Evolutionary conservation across 805 yeast species (phyloP).

Genomic region (Teunomyces lycoperdinae): DNA sequence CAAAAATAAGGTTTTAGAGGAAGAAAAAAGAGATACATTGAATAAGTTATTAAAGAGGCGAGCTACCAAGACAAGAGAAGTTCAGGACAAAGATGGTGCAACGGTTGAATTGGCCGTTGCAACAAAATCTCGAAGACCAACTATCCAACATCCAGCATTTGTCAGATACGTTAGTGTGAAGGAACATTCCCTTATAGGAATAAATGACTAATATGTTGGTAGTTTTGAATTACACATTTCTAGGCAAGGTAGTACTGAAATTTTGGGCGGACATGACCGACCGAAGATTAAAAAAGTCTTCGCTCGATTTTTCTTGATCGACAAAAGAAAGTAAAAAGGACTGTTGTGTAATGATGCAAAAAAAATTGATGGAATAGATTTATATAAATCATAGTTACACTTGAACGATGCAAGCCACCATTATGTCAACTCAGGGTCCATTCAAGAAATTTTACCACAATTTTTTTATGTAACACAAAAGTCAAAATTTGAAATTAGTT

Average conservation of each 20-base stretch:
- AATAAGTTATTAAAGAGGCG: conserved; percentile 82
- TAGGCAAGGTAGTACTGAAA: not conserved
- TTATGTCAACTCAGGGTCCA: not conserved
- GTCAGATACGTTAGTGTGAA: conserved; percentile 36
- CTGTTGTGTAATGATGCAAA: too few relatives aligned
- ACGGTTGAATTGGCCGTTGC: conserved; percentile 13
- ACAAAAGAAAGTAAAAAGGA: not conserved
- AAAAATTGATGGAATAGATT: too few relatives aligned
- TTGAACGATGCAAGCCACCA: not conserved
- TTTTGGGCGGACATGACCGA: not conserved
- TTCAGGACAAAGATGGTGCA: conserved; percentile 27
- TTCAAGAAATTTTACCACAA: not conserved
- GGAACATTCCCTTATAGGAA: conserved; percentile 10
- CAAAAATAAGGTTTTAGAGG: conserved; percentile 78
- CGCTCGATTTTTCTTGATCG: not conserved
- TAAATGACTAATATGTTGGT: not conserved
- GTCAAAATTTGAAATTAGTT: not conserved
- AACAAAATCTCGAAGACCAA: conserved; percentile 42
- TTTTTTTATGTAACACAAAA: not conserved
- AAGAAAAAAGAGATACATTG: conserved; percentile 88
- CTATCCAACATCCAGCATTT: conserved; percentile 44
- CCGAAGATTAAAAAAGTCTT: not conserved
- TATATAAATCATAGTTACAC: not conserved
- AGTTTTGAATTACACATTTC: not conserved
- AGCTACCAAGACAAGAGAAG: conserved; percentile 65